A percentile compares a stretch with the other conserved stretches of the same genome.
Conservation (phyloP, 768 basidiomycete species). For the Tulasnella sp. region DNA sequence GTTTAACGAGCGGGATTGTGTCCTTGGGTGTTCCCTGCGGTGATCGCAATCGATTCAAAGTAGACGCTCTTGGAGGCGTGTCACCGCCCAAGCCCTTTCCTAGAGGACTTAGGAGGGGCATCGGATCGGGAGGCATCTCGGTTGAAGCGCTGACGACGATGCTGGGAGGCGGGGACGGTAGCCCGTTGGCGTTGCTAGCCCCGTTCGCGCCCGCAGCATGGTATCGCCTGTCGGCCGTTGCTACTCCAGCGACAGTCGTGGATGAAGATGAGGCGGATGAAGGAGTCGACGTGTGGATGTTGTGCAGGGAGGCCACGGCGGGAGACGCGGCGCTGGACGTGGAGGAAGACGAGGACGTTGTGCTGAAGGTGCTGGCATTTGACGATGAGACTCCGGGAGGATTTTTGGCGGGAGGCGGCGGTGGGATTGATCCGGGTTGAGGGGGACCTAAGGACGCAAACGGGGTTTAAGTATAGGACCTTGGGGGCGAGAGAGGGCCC, state of each 20-base stretch:
- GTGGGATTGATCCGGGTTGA: conserved; percentile 36
- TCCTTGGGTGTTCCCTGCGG: conserved; percentile 79
- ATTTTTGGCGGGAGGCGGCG: conserved; percentile 61
- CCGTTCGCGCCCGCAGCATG: conserved; percentile 27
- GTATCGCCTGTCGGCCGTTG: conserved; percentile 59
- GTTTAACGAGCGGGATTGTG: conserved; percentile 94
- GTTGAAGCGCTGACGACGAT: conserved; percentile 68
- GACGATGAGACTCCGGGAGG: conserved; percentile 37
- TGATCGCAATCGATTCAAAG: conserved; percentile 59
- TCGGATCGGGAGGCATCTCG: conserved; percentile 58
- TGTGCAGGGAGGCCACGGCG: conserved; percentile 39
- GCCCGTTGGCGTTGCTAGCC: conserved; percentile 1
- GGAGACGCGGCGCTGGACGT: conserved; percentile 39
- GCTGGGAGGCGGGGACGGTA: conserved; percentile 53
- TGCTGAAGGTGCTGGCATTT: conserved; percentile 28
- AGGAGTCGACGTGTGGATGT: conserved; percentile 46
- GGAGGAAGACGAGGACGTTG: conserved; percentile 44
- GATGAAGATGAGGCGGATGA: conserved; percentile 30
- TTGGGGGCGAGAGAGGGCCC: conserved; percentile 3
- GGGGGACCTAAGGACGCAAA: background rate
- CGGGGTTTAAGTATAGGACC: background rate
- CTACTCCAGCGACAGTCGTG: conserved; percentile 37
- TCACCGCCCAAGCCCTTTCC: conserved; percentile 36
- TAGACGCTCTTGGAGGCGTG: conserved; percentile 61
- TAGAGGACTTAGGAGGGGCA: conserved; percentile 32